phyloP scores from a whole-genome alignment of 345 rosid species.

The Durio zibethinus region DNA sequence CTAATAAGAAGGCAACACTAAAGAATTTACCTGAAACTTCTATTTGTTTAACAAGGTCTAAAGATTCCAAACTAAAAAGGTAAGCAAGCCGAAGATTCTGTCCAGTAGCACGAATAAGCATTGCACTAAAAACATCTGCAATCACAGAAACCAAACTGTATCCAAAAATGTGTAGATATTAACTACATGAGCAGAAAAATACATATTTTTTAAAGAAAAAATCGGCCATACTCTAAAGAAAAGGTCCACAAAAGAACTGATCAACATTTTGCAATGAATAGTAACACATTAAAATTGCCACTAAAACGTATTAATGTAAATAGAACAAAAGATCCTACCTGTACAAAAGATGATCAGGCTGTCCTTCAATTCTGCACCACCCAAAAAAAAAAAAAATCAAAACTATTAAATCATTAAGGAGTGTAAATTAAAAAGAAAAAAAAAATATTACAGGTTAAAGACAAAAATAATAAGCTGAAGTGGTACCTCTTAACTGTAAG shows the following conservation, averaged over 20 bases:
- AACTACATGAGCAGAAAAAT: slow-evolving; percentile 15
- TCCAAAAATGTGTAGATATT: slow-evolving; percentile 48
- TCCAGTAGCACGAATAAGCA: slow-evolving; percentile 77
- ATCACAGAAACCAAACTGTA: slow-evolving; percentile 79
- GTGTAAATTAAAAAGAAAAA: background rate
- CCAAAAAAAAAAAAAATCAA: slow-evolving; percentile 1
- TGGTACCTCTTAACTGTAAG: slow-evolving; percentile 67
- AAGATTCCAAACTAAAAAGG: slow-evolving; percentile 43
- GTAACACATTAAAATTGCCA: background rate
- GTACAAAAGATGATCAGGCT: slow-evolving; percentile 63
- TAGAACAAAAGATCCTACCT: slow-evolving; percentile 37
- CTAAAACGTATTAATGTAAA: background rate
- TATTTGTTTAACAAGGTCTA: slow-evolving; percentile 40
- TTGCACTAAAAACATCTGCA: slow-evolving; percentile 78
- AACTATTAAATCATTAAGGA: background rate
- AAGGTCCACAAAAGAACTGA: background rate
- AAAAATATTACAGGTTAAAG: background rate
- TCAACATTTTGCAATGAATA: background rate
- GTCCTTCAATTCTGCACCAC: slow-evolving; percentile 69
- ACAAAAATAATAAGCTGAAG: background rate
- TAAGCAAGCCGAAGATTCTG: slow-evolving; percentile 53
- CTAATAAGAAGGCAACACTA: background rate
- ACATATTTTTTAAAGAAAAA: background rate
- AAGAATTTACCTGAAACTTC: slow-evolving; percentile 45
- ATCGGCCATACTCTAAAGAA: background rate